Percentiles rank a stretch among this genome's conserved stretches.
Evolutionary conservation across 2,329 filamentous ascomycete species (phyloP).

Genomic region (Penicillium paneum): DNA sequence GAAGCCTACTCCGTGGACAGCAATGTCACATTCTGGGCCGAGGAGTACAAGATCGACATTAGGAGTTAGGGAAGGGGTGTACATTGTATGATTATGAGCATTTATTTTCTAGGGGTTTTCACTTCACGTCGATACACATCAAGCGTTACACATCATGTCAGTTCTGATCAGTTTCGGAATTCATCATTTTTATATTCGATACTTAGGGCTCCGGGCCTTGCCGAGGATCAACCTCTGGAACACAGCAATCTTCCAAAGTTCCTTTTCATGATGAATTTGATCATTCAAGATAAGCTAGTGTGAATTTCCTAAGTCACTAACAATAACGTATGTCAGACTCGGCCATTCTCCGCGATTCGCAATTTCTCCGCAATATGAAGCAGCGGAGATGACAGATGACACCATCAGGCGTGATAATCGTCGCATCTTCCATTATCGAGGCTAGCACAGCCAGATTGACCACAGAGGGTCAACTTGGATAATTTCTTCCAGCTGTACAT

Average conservation of each 20-base stretch:
- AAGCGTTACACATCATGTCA: conserved; percentile 3
- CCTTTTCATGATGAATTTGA: neutral
- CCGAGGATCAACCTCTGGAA: neutral
- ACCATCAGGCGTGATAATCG: conserved; percentile 8
- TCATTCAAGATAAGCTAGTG: neutral
- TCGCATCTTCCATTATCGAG: conserved; percentile 2
- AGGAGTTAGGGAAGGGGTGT: conserved; percentile 3
- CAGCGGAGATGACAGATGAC: neutral
- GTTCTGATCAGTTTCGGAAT: neutral
- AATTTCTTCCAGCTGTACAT: neutral
- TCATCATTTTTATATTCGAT: neutral
- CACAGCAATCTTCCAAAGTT: neutral
- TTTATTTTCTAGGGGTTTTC: neutral
- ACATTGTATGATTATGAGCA: conserved; percentile 7
- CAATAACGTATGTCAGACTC: neutral
- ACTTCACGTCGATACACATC: conserved; percentile 1
- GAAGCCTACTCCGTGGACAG: conserved; percentile 47
- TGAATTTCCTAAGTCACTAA: neutral
- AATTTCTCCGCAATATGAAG: neutral
- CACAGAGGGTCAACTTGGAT: neutral
- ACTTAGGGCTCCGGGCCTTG: neutral
- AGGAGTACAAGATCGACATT: conserved; percentile 32
- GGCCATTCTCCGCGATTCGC: neutral
- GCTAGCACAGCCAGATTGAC: neutral
- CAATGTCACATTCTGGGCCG: conserved; percentile 51